Base-by-base conservation (phyloP, 2,329 filamentous ascomycete genomes). In the Clonostachys rosea region DNA sequence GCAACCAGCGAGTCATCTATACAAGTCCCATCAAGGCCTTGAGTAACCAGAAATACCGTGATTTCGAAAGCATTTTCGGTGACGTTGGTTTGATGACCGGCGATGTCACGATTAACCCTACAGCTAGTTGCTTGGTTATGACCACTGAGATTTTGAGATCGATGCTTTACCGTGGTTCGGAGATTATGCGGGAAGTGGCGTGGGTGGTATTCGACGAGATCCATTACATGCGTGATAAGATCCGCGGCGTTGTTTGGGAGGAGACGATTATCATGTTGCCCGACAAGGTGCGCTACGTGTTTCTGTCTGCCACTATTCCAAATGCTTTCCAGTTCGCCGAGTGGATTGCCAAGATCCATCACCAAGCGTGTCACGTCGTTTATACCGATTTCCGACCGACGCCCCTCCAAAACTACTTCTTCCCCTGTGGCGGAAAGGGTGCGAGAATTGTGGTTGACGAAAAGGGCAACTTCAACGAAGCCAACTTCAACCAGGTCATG, bases 121-220 rank as follows among this genome's bases (percentile, higher is more conserved):
- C 94, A 5, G 94, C 94, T 13, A 97, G 91, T 50, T 99, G 94
- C 65, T 75, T 99, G 49, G 94, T 99, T 60, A 99, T 99, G 94
- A 99, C 94, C 1, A 99, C 94, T 1, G 94, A 99, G 73, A 99
- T 99, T 90, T 69, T 99, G 63, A 87, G 94, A 43, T 97, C 92
- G 16, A 99, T 99, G 94, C 66, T 99, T 69, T 99, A 99, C 68
- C 83, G 94, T 56, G 94, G 94, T 50, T 97, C 94, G 0, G 94
- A 99, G 71, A 97, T 99, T 54, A 99, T 99, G 92, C 90, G 94
- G 56, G 94, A 99, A 72, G 95, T 99, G 2, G 91, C 88, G 13
- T 99, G 94, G 94, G 95, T 99, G 2, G 76, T 99, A 3, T 99
- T 99, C 58, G 94, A 99, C 68, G 94, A 99, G 68, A 95, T 99